These are phyloP conservation scores for Lecanicillium sp. DNA, from an alignment of 2,329 filamentous ascomycete genomes.

Conservation along the genomic window DNA sequence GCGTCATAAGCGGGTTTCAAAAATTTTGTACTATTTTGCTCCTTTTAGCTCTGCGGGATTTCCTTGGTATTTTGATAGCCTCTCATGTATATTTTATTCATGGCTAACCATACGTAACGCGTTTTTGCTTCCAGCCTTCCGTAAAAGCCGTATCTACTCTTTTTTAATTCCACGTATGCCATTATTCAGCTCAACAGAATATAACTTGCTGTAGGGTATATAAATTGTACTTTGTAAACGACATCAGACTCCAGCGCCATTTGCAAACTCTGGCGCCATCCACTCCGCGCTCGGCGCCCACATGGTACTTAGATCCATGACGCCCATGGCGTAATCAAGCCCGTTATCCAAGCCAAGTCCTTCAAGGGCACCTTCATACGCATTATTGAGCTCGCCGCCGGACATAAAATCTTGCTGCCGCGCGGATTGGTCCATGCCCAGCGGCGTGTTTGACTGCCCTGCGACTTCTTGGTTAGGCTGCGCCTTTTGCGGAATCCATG, in stretches of 20 bases:
- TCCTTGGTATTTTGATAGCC: too few species aligned
- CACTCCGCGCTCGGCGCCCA: constrained; percentile 26
- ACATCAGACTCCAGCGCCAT: constrained; percentile 21
- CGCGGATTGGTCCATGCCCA: background rate
- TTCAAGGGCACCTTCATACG: constrained; percentile 41
- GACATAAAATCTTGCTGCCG: too few species aligned
- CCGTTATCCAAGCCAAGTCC: constrained; percentile 38
- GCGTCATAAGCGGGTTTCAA: background rate
- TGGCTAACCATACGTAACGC: too few species aligned
- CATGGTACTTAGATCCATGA: constrained; percentile 23
- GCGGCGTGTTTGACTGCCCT: background rate
- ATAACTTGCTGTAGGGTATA: too few species aligned
- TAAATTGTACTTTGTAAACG: background rate
- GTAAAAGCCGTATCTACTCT: too few species aligned
- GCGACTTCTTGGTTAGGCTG: constrained; percentile 10
- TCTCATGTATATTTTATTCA: too few species aligned
- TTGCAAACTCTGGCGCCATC: constrained; percentile 24
- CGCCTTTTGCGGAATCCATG: constrained; percentile 5
- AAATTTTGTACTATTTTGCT: background rate
- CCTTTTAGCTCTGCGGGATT: too few species aligned
- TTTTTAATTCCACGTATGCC: too few species aligned
- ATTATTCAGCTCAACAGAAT: too few species aligned
- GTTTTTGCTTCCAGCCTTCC: too few species aligned
- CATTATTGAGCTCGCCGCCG: constrained; percentile 35
- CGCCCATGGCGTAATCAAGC: constrained; percentile 32